A percentile compares a stretch with the other conserved stretches of the same genome.
These are phyloP conservation scores for Colletotrichum sp. DNA, from an alignment of 2,329 filamentous ascomycete genomes.

Conservation along the genomic window DNA sequence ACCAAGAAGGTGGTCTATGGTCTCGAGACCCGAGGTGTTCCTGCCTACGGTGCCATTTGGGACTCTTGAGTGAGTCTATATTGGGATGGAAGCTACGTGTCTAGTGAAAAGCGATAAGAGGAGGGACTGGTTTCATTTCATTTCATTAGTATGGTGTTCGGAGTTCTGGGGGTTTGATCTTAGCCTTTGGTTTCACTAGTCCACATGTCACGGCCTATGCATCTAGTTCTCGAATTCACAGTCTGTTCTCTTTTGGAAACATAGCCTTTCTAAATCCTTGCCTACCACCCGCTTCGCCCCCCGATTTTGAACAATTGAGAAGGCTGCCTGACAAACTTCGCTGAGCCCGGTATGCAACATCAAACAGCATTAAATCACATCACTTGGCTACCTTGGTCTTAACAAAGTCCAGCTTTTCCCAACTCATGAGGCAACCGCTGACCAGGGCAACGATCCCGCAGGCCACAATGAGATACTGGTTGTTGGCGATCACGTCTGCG, in stretches of 20 bases:
- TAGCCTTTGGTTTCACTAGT: neutral
- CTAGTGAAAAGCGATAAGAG: neutral
- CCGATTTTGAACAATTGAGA: neutral
- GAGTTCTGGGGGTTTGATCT: neutral
- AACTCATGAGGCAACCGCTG: slow-evolving; percentile 29
- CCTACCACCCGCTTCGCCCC: accelerated
- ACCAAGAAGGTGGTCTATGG: slow-evolving; percentile 73
- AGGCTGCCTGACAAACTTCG: neutral
- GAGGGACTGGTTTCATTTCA: neutral
- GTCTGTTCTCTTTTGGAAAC: neutral
- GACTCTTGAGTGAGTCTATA: slow-evolving; percentile 46
- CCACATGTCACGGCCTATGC: neutral
- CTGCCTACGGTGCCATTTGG: slow-evolving; percentile 77
- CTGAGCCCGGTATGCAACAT: neutral
- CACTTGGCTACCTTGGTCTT: neutral
- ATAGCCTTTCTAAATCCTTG: accelerated
- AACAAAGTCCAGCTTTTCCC: slow-evolving; percentile 30
- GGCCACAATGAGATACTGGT: slow-evolving; percentile 30
- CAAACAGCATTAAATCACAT: neutral
- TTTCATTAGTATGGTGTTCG: neutral
- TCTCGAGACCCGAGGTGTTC: slow-evolving; percentile 68
- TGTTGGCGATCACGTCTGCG: slow-evolving; percentile 26
- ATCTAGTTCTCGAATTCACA: neutral
- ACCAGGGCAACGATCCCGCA: slow-evolving; percentile 29
- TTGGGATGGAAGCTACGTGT: neutral